Evolutionary conservation across 805 yeast genomes (phyloP).

Genomic region (Suhomyces sp.): DNA sequence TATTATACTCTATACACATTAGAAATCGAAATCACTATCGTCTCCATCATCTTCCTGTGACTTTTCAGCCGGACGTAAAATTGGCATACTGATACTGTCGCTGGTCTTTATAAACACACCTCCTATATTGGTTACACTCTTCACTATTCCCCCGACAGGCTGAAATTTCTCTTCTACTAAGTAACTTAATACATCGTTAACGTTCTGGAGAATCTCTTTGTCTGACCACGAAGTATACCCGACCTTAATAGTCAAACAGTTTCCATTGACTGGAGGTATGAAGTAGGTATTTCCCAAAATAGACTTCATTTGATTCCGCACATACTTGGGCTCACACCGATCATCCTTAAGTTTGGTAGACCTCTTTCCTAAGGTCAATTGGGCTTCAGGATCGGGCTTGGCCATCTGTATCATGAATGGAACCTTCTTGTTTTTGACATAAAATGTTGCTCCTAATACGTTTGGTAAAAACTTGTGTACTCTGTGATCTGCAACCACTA

Average conservation of each 20-base stretch:
- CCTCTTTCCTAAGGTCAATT: conserved; percentile 29
- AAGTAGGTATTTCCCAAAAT: conserved; percentile 63
- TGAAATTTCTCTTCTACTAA: conserved; percentile 43
- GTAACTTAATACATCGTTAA: conserved; percentile 49
- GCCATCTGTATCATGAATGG: conserved; percentile 71
- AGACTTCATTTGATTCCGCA: conserved; percentile 61
- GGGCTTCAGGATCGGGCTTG: conserved; percentile 34
- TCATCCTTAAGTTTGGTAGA: conserved; percentile 51
- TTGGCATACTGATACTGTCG: conserved; percentile 66
- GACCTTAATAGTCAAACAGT: conserved; percentile 56
- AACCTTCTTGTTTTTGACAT: conserved; percentile 59
- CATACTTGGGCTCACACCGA: conserved; percentile 63
- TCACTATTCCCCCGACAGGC: conserved; percentile 62
- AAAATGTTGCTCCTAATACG: conserved; percentile 60
- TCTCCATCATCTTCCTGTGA: conserved; percentile 19
- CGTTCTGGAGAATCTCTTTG: conserved; percentile 48
- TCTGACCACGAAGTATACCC: conserved; percentile 53
- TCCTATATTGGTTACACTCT: conserved; percentile 43
- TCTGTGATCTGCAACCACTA: conserved; percentile 68
- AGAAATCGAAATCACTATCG: conserved; percentile 25
- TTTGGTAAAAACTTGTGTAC: conserved; percentile 60
- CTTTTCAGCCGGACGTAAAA: conserved; percentile 19
- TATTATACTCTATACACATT: conserved; percentile 1
- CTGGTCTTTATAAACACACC: conserved; percentile 63
- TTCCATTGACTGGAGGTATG: conserved; percentile 59